Evolutionary conservation across 2,329 filamentous ascomycete genomes (phyloP), one percentile per base, ranked within the genome.

Genomic region (Diaporthe amygdali): DNA sequence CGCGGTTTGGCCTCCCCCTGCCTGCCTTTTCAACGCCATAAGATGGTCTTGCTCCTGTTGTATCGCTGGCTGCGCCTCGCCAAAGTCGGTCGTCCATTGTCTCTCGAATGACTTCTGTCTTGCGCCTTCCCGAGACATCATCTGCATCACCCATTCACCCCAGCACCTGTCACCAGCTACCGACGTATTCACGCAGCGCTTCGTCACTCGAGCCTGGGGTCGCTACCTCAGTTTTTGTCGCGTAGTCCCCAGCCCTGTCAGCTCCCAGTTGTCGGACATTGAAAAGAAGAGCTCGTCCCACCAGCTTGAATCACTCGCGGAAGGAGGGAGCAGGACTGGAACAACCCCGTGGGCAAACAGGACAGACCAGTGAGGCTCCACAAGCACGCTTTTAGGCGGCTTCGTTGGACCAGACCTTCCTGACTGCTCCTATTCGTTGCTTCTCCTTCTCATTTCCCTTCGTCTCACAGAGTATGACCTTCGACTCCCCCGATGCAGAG

Each of bases 401-500:
- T n/a, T 27, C 51, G 30, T 46, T 47, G 46, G n/a, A 37, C 46
- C 37, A 30, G 46, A 30, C 47, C 12, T 27, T 20, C 55, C 47
- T 67, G n/a, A 5, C 51, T 30, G 44, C 59, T 55, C 39, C n/a
- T 37, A 39, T 37, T 61, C 22, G 52, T 47, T 46, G 20, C 46
- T 39, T 44, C 37, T 44, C 25, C 56, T 74, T 8, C 72, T 73
- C 66, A 73, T 70, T 54, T 66, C 51, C 64, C 46, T 37, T 32
- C 54, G 54, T 51, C 51, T 25, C 44, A 46, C 47, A 72, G 47
- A 49, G 54, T 56, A 82, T 82, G 81, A 77, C 76, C 72, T 70
- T 72, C 68, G 74, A 66, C 59, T 74, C 71, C 71, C 67, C 70
- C 71, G 55, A 77, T 80, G 81, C 81, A 81, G 81, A 83, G 81